Base-by-base conservation (phyloP, 768 basidiomycete genomes). In the Collybiopsis luxurians region DNA sequence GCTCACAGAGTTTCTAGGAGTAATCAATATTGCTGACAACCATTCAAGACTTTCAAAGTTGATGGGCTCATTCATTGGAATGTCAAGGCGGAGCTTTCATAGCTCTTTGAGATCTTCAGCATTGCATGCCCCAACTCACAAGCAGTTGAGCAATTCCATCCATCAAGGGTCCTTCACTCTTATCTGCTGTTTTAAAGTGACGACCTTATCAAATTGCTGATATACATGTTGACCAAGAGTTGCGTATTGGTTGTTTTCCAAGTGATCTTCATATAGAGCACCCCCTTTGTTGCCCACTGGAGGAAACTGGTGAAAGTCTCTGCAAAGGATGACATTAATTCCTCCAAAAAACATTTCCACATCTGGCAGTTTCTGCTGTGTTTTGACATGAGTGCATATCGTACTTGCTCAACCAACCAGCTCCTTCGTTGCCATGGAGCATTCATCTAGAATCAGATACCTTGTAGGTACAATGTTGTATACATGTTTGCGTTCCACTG, bases 281-380 rank as follows among this genome's bases (percentile, higher is more conserved):
- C 57, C 48, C 28, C 57, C 56, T 6, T 6, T 9, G 1, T 39
- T 21, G 19, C 39, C 59, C 2, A 70, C 67, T 1, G 68, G 69
- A 10, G 65, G 68, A 59, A 74, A 73, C 59, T 75, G 72, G 50
- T 73, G 71, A 19, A 74, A 60, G 55, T 73, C 71, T 11, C 73
- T 71, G 39, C 57, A 63, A 0, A 74, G 46, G 21, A 74, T 69
- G 13, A 74, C 61, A 59, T 66, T 74, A 5, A 73, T 30, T 0
- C 71, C 69, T 28, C 69, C 66, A 50, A 72, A 72, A 2, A 63
- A 57, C 3, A 23, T 10, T 4, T 43, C 42, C 0, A 47, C 12
- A 17, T 21, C 39, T 36, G 10, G n/a, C 45, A 34, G 31, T 45
- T 11, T 40, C 27, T 26, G 2, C 3, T n/a, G n/a, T 40, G 56